Evolutionary conservation across 2,329 filamentous ascomycete species (phyloP).

Genomic region (Saccharata proteae): DNA sequence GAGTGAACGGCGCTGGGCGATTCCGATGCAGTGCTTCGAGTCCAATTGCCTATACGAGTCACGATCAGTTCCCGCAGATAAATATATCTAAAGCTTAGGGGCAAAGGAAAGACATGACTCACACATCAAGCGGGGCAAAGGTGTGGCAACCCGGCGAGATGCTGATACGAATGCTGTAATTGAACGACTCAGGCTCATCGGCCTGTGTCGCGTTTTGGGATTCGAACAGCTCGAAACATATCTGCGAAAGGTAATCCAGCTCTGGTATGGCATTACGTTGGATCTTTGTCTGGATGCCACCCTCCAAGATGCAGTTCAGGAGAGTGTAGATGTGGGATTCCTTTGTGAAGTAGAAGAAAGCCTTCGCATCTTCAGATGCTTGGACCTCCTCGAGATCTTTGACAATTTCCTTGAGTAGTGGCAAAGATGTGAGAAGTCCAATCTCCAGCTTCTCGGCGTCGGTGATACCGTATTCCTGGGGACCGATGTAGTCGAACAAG

Average conservation of each 20-base stretch:
- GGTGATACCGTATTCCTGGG: slow-evolving; percentile 94
- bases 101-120: slow-evolving; percentile 12
- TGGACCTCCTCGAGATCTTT: slow-evolving; percentile 95
- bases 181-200: slow-evolving; percentile 60
- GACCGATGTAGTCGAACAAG: slow-evolving; percentile 95
- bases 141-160: slow-evolving; percentile 94
- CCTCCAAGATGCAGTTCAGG: slow-evolving; percentile 93
- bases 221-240: slow-evolving; percentile 96
- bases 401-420: slow-evolving; percentile 90
- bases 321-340: slow-evolving; percentile 98
- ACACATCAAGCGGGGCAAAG: slow-evolving; percentile 86
- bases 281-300: slow-evolving; percentile 94
- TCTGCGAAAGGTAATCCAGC: slow-evolving; percentile 92
- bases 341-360: slow-evolving; percentile 98
- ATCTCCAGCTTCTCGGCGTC: slow-evolving; percentile 98
- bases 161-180: slow-evolving; percentile 92
- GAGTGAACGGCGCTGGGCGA: slow-evolving; percentile 76
- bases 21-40: slow-evolving; percentile 91
- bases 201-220: slow-evolving; percentile 57
- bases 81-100: no score
- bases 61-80: neutral
- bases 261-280: slow-evolving; percentile 90
- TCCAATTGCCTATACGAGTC: slow-evolving; percentile 54
- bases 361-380: slow-evolving; percentile 84
- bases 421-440: slow-evolving; percentile 83